These are phyloP conservation scores for Eragrostis curvula DNA, from an alignment of 176 grass and related monocot species.

Conservation along the genomic window DNA sequence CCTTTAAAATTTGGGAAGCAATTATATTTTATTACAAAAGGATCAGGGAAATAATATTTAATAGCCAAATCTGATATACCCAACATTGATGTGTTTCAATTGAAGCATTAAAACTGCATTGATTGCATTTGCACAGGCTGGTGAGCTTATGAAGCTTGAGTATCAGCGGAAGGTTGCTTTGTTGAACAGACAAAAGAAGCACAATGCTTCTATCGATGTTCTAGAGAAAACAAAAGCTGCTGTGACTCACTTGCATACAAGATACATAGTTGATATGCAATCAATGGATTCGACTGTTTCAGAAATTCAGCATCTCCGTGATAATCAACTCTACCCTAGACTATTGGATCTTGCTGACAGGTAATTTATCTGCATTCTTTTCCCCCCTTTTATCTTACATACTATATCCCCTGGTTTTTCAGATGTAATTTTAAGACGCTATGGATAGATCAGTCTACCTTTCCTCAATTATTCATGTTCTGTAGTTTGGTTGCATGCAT, in stretches of 20 bases:
- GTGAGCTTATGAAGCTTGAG: slow-evolving; percentile 97
- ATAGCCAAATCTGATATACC: background rate
- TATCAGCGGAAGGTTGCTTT: slow-evolving; percentile 97
- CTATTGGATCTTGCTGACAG: slow-evolving; percentile 77
- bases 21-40: slow-evolving; percentile 5
- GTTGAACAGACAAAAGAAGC: slow-evolving; percentile 93
- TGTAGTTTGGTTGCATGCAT: background rate
- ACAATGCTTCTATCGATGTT: slow-evolving; percentile 68
- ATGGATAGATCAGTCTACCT: background rate
- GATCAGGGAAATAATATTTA: background rate
- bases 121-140: slow-evolving; percentile 62
- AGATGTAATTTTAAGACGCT: slow-evolving; percentile 24
- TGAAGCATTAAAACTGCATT: slow-evolving; percentile 1
- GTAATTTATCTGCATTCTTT: slow-evolving; percentile 53
- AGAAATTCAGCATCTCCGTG: slow-evolving; percentile 92
- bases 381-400: background rate
- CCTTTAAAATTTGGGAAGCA: background rate
- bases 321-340: slow-evolving; percentile 85
- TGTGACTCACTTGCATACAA: slow-evolving; percentile 94
- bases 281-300: slow-evolving; percentile 98
- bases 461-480: background rate
- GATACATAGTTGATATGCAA: slow-evolving; percentile 98
- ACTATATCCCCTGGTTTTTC: background rate
- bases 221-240: slow-evolving; percentile 97
- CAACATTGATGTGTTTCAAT: slow-evolving; percentile 10